phyloP scores from a whole-genome alignment of 2,329 filamentous ascomycete species.

The Stromatinia cepivora region DNA sequence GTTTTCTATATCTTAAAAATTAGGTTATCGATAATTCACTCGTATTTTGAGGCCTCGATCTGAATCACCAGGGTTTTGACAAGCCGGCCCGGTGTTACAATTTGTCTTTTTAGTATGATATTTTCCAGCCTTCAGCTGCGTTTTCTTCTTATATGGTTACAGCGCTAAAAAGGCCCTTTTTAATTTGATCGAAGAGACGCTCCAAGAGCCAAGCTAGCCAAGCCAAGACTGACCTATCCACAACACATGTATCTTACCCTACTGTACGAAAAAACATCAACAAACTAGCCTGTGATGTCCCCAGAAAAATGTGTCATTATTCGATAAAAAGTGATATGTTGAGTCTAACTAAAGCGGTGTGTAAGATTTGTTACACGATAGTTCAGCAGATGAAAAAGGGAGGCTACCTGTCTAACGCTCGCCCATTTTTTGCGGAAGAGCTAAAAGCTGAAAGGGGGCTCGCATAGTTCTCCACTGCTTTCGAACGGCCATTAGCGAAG shows the following conservation, averaged over 20 bases:
- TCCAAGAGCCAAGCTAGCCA: slow-evolving; percentile 16
- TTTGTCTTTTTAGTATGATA: neutral
- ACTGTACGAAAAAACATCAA: neutral
- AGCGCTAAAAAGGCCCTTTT: slow-evolving; percentile 19
- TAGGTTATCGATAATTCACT: neutral
- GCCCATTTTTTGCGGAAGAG: neutral
- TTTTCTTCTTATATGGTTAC: slow-evolving; percentile 15
- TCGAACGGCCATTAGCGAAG: slow-evolving; percentile 10
- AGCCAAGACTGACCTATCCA: slow-evolving; percentile 9
- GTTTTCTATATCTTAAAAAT: neutral
- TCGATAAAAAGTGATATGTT: slow-evolving; percentile 1
- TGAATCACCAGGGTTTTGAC: slow-evolving; percentile 1
- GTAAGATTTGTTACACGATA: neutral
- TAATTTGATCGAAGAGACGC: slow-evolving; percentile 5
- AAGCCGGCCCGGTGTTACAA: neutral
- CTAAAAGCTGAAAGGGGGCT: slow-evolving; percentile 11
- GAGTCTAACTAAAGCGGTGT: neutral
- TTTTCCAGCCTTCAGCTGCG: slow-evolving; percentile 6
- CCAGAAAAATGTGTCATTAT: slow-evolving; percentile 8
- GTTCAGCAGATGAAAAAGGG: slow-evolving; percentile 7
- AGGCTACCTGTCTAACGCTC: neutral
- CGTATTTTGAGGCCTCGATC: neutral
- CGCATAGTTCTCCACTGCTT: slow-evolving; percentile 17
- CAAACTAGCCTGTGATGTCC: neutral
- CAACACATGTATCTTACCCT: slow-evolving; percentile 11